Conservation (phyloP, 2,329 filamentous ascomycete genomes). For the Seiridium cupressi region DNA sequence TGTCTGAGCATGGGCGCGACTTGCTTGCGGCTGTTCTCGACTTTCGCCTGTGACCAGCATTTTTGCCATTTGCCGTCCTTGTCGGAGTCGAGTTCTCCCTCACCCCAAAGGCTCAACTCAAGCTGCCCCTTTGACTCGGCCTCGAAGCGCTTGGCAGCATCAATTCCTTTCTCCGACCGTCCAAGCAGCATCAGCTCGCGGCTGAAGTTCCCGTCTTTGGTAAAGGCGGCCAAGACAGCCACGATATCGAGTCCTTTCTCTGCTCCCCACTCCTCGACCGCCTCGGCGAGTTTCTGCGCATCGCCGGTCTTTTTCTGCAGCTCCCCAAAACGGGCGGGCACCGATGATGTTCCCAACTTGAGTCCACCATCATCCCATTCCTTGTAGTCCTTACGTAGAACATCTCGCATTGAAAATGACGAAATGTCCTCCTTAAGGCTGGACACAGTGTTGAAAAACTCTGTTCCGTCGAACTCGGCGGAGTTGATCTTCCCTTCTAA, state of each 20-base stretch:
- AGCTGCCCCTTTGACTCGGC: conserved; percentile 44
- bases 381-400: conserved; percentile 83
- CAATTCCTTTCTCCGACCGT: conserved; percentile 38
- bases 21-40: conserved; percentile 65
- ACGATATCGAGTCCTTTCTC: conserved; percentile 61
- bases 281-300: conserved; percentile 42
- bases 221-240: conserved; percentile 68
- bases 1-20: conserved; percentile 66
- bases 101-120: conserved; percentile 53
- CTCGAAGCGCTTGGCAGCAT: conserved; percentile 55
- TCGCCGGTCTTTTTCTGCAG: conserved; percentile 53
- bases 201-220: conserved; percentile 52
- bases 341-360: conserved; percentile 65
- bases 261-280: conserved; percentile 50
- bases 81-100: conserved; percentile 42
- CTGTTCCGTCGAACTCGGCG: conserved; percentile 46
- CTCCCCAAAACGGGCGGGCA: conserved; percentile 62
- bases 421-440: conserved; percentile 68
- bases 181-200: conserved; percentile 70
- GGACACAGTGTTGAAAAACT: conserved; percentile 59
- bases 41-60: conserved; percentile 65
- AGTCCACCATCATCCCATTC: conserved; percentile 61
- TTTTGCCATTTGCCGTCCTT: conserved; percentile 44
- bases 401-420: conserved; percentile 58
- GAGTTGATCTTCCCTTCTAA: conserved; percentile 47